Evolutionary conservation across 1,284 basidiomycete genomes (phyloP).

Genomic region (Neonothopanus nambi): DNA sequence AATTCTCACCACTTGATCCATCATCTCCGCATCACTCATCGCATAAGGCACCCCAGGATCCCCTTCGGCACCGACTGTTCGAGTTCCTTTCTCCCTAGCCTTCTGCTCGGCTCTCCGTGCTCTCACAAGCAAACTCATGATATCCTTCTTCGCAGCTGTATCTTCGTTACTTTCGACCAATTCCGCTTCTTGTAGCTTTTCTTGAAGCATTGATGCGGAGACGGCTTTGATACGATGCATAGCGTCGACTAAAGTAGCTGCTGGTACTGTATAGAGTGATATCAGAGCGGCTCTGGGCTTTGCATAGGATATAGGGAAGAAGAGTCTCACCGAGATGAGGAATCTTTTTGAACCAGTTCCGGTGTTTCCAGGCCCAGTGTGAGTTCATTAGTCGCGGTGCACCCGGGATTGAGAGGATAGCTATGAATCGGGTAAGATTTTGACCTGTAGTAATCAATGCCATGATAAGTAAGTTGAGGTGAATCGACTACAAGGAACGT

Average conservation of each 20-base stretch:
- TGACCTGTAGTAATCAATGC: constrained; percentile 26
- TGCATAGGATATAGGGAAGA: neutral
- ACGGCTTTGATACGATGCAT: constrained; percentile 44
- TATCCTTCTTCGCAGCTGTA: constrained; percentile 45
- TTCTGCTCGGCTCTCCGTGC: constrained; percentile 36
- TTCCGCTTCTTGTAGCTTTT: constrained; percentile 37
- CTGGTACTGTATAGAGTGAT: constrained; percentile 22
- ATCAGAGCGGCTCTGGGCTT: neutral
- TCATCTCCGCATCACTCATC: constrained; percentile 48
- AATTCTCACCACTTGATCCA: constrained; percentile 48
- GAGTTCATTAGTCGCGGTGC: constrained; percentile 28
- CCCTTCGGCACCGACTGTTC: neutral
- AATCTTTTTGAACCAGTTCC: constrained; percentile 31
- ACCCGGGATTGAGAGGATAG: constrained; percentile 39
- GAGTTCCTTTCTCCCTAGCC: no score
- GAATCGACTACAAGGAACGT: no score
- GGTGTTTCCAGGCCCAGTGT: constrained; percentile 39
- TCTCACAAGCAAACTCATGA: constrained; percentile 50
- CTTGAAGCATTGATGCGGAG: constrained; percentile 39
- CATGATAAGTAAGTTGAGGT: neutral
- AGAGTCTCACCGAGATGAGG: constrained; percentile 25
- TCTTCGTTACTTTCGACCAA: constrained; percentile 24
- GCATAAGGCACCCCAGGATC: constrained; percentile 28
- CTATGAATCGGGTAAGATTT: constrained; percentile 40
- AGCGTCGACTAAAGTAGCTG: constrained; percentile 35